These are phyloP conservation scores for Paulownia fortunei DNA, from an alignment of 257 asterid species.

Conservation along the genomic window DNA sequence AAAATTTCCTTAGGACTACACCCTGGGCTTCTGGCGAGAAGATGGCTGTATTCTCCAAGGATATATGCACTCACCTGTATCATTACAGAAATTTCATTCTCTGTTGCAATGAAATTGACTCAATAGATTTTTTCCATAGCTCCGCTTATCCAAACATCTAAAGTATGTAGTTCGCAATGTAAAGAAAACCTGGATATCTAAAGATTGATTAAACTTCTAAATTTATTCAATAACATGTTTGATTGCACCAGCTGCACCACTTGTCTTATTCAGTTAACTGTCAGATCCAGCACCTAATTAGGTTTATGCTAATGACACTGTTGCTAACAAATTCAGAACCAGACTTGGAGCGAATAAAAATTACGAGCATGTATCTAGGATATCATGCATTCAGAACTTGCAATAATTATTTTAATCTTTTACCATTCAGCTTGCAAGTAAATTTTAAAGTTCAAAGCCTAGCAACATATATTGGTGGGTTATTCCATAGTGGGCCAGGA, in stretches of 20 bases:
- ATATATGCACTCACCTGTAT: slow-evolving; percentile 87
- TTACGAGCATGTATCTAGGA: neutral
- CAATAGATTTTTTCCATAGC: slow-evolving; percentile 15
- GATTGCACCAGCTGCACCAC: slow-evolving; percentile 5
- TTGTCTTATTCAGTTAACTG: neutral
- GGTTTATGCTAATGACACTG: neutral
- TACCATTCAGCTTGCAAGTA: neutral
- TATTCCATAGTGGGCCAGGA: neutral
- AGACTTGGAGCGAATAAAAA: neutral
- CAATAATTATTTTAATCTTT: neutral
- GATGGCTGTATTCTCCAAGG: slow-evolving; percentile 97
- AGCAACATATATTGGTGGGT: neutral
- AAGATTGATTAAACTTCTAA: slow-evolving; percentile 1
- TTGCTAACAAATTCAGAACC: neutral
- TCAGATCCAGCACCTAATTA: slow-evolving; percentile 18
- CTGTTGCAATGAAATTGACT: slow-evolving; percentile 10
- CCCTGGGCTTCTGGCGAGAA: slow-evolving; percentile 91
- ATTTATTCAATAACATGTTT: neutral
- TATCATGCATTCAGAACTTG: neutral
- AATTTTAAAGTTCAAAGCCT: neutral
- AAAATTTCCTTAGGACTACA: slow-evolving; percentile 89
- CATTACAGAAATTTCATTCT: slow-evolving; percentile 25
- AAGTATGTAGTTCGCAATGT: neutral
- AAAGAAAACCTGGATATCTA: slow-evolving; percentile 17
- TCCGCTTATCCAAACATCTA: slow-evolving; percentile 4